Evolutionary conservation across 2,329 filamentous ascomycete genomes (phyloP).

Genomic region (Emmonsiellopsis sp.): DNA sequence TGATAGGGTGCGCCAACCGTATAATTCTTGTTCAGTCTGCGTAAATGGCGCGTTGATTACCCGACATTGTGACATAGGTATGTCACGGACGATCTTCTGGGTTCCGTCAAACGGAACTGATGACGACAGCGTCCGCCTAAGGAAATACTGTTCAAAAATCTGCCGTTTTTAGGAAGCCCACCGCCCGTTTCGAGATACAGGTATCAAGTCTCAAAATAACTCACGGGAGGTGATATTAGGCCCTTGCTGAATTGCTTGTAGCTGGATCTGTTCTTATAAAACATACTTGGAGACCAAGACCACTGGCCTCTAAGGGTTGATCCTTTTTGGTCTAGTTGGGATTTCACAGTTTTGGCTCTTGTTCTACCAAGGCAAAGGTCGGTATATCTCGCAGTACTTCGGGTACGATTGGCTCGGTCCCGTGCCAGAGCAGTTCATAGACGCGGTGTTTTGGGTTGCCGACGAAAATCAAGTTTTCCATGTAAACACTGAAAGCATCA

Average conservation of each 20-base stretch:
- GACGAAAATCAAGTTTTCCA: background rate
- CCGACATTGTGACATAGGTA: too few relatives aligned
- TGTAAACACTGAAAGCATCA: background rate
- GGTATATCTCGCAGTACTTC: background rate
- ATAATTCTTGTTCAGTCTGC: background rate
- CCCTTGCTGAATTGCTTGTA: background rate
- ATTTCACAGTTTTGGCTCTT: too few relatives aligned
- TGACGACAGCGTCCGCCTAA: background rate
- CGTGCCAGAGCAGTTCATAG: background rate
- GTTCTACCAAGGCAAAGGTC: background rate
- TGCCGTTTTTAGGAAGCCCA: constrained; percentile 11
- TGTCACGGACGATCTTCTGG: too few relatives aligned
- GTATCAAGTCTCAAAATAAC: background rate
- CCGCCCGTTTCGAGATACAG: background rate
- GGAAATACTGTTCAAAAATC: background rate
- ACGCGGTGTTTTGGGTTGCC: background rate
- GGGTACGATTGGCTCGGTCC: background rate
- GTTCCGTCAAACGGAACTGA: background rate
- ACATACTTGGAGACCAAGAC: too few relatives aligned
- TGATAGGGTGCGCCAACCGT: background rate
- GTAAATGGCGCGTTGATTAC: background rate
- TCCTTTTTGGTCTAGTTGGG: too few relatives aligned
- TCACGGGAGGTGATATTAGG: background rate
- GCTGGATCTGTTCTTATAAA: background rate
- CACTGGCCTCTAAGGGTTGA: too few relatives aligned